Base-by-base conservation (phyloP, 129 eudicot species). In the Lonicera japonica region DNA sequence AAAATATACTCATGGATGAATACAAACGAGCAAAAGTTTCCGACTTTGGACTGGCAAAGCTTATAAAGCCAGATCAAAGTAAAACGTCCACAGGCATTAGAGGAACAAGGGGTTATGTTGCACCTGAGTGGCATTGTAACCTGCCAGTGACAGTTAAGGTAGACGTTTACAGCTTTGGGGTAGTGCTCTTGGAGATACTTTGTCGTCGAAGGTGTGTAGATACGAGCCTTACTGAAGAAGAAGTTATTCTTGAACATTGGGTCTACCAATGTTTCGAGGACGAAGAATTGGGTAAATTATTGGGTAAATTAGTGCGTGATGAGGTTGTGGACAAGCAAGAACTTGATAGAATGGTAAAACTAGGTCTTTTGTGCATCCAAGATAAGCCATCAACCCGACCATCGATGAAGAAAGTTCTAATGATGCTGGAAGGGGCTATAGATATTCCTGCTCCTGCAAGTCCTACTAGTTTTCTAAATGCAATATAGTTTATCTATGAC, bases 331-430 rank as follows among this genome's bases (percentile, higher is more conserved):
- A 47, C 53, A 15, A 47, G 53, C 11, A n/a, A 47, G 14, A 47
- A 47, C 53, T 47, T 15, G n/a, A 47, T 47, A 47, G 53, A 47
- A 47, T 47, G 53, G 53, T 47, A 11, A 47, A 47, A 2, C 16
- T 47, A 47, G 53, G 16, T 14, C 53, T 47, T 47, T 47, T 14
- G 53, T 47, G 53, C 53, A 47, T 47, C n/a, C 53, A 47, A 47
- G 53, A 47, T 0, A n/a, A 47, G 53, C 53, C n/a, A 14, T 47
- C 53, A 47, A 14, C 14, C 53, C 53, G 53, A 4, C 53, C 53
- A 8, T 8, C 53, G 14, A 47, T 47, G 1, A 47, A 3, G n/a
- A 47, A 47, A 14, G 53, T 47, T 8, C 53, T 47, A 47, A 4
- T 47, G 53, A 47, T 47, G 53, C 53, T 47, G n/a, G 53, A 47